phyloP scores from a whole-genome alignment of 306 rosid genomes.

The Cicer chorassanicum region DNA sequence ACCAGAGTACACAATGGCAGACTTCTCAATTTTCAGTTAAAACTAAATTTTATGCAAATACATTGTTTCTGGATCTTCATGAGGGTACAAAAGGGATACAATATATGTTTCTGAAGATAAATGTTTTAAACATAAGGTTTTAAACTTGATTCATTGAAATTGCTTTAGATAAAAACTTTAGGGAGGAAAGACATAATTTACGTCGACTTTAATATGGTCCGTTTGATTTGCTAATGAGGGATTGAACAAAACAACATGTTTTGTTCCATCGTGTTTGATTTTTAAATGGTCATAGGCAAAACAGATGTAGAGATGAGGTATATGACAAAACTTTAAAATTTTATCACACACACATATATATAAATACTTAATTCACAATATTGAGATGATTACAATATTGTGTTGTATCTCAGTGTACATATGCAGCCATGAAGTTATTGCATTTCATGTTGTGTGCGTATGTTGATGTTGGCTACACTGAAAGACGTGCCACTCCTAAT shows the following conservation, averaged over 20 bases:
- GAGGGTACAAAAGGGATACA: slow-evolving; percentile 12
- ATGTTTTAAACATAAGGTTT: slow-evolving; percentile 2
- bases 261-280: not conserved
- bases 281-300: not conserved
- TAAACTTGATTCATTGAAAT: slow-evolving; percentile 10
- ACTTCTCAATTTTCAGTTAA: slow-evolving; percentile 23
- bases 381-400: not conserved
- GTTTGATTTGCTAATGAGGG: not conserved
- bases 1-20: not conserved
- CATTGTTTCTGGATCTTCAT: slow-evolving; percentile 15
- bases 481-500: slow-evolving; percentile 2
- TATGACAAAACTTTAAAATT: no score
- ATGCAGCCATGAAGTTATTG: not conserved
- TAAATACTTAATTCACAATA: no score
- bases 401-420: not conserved
- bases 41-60: slow-evolving; percentile 2
- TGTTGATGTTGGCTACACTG: slow-evolving; percentile 17
- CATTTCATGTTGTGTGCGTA: not conserved
- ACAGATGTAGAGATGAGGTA: not conserved
- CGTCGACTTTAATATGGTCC: not conserved
- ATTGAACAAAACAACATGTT: not conserved
- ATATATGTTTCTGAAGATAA: slow-evolving; percentile 29
- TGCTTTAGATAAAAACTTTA: not conserved
- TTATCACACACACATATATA: no score
- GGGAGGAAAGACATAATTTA: slow-evolving; percentile 2